Percentiles rank a stretch among this genome's conserved stretches.
Evolutionary conservation across 2,329 filamentous ascomycete genomes (phyloP).

Genomic region (Trichophyton benhamiae): DNA sequence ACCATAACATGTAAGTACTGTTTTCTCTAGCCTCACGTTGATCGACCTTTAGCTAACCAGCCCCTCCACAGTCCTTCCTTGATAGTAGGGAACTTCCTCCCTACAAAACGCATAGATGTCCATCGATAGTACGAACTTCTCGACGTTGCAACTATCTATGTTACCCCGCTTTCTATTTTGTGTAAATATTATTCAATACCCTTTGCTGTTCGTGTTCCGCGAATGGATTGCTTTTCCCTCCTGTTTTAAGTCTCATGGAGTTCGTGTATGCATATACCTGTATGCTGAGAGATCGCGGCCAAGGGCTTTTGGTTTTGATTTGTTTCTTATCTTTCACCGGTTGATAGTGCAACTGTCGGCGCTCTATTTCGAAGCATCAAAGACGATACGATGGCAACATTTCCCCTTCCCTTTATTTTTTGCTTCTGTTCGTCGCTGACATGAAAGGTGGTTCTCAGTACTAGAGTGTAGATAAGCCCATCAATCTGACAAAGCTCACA

Average conservation of each 20-base stretch:
- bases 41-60: background rate
- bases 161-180: background rate
- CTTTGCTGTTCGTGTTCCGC: background rate
- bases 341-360: background rate
- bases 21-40: background rate
- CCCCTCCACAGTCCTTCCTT: conserved; percentile 58
- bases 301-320: background rate
- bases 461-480: background rate
- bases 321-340: background rate
- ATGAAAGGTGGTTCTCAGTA: background rate
- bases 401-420: background rate
- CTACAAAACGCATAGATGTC: conserved; percentile 53
- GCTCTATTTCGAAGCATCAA: background rate
- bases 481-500: background rate
- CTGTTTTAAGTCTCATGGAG: background rate
- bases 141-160: background rate
- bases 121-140: background rate
- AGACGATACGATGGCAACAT: background rate
- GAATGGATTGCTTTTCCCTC: background rate
- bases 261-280: conserved; percentile 1
- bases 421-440: background rate
- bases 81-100: conserved; percentile 93
- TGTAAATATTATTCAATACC: background rate
- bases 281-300: background rate
- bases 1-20: conserved; percentile 77